Evolutionary conservation across 768 basidiomycete genomes (phyloP), one percentile per base, ranked within the genome.

Genomic region (Boletus tylopilopsis): DNA sequence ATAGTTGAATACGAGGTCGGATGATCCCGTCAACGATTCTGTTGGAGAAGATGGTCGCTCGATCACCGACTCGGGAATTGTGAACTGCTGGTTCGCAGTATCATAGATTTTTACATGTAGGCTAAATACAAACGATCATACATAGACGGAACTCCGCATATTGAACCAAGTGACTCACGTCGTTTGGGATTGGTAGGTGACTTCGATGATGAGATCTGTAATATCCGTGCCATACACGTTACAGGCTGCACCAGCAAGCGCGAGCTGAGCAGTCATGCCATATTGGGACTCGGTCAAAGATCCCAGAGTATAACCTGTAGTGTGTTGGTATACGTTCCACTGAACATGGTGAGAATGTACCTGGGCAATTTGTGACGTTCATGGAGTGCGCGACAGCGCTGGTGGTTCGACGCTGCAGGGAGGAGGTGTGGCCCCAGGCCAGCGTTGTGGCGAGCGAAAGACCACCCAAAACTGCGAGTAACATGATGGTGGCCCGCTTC

Each of bases 1-100:
- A 51, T 81, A 80, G 61, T 88, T 82, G 71, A 90, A 90, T 4
- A 81, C 69, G 10, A 90, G 72, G 57, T 90, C 87, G 0, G 83
- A 83, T 0, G 64, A 69, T 12, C 67, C 48, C 32, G 61, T 68
- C 46, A 71, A 69, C 1, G 70, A 68, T 12, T 57, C 53, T 0
- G 60, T 63, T 5, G 77, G 68, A 5, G 66, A 53, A 4, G 62
- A 19, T 16, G 80, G 77, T 2, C 72, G 72, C n/a, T 71, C 58
- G 29, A 85, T 68, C 45, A 76, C 68, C 64, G 72, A 76, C 25
- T 77, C 63, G 0, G 87, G 87, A 33, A 90, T 74, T 6, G 78
- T 80, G 67, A 82, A 90, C 59, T 90, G 88, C 41, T 73, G 54
- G 35, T 80, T 70, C 7, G 68, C 74, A 1, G 77, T 76, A 62